These are phyloP conservation scores for Ustilago hordei DNA, from an alignment of 1,284 basidiomycete species.

Conservation along the genomic window DNA sequence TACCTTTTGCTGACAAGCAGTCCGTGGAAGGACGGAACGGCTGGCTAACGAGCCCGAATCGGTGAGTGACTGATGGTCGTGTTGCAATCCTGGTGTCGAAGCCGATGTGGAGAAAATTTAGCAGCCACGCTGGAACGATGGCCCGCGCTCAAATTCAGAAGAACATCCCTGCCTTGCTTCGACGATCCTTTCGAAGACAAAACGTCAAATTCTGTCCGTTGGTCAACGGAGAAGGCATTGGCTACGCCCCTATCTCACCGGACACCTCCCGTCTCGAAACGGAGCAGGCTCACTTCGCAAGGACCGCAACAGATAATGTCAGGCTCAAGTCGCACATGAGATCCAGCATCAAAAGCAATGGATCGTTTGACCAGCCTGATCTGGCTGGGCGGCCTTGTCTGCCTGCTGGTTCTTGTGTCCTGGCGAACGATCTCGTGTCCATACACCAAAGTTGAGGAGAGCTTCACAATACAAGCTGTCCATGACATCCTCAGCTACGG, in stretches of 20 bases:
- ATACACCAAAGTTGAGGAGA: slow-evolving; percentile 96
- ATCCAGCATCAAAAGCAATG: slow-evolving; percentile 8
- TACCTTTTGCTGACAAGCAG: background rate
- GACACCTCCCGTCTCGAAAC: background rate
- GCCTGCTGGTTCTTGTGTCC: slow-evolving; percentile 26
- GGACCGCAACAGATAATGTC: background rate
- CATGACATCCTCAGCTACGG: slow-evolving; percentile 89
- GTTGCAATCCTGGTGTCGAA: background rate
- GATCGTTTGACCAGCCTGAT: slow-evolving; percentile 11
- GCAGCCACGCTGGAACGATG: slow-evolving; percentile 11
- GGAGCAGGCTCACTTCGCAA: background rate
- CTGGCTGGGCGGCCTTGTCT: slow-evolving; percentile 24
- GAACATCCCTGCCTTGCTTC: background rate
- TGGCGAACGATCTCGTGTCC: slow-evolving; percentile 71
- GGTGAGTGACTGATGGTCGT: slow-evolving; percentile 7
- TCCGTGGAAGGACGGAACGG: background rate
- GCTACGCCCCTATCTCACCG: background rate
- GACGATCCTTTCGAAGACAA: too few species aligned
- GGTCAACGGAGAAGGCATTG: background rate
- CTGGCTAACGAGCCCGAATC: too few species aligned
- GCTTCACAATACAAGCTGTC: slow-evolving; percentile 90
- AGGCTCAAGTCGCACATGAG: background rate
- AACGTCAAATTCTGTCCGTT: background rate
- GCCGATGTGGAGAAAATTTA: slow-evolving; percentile 19
- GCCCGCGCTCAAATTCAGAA: slow-evolving; percentile 26